Evolutionary conservation across 805 yeast species (phyloP).

Genomic region (Yarrowia porcina): DNA sequence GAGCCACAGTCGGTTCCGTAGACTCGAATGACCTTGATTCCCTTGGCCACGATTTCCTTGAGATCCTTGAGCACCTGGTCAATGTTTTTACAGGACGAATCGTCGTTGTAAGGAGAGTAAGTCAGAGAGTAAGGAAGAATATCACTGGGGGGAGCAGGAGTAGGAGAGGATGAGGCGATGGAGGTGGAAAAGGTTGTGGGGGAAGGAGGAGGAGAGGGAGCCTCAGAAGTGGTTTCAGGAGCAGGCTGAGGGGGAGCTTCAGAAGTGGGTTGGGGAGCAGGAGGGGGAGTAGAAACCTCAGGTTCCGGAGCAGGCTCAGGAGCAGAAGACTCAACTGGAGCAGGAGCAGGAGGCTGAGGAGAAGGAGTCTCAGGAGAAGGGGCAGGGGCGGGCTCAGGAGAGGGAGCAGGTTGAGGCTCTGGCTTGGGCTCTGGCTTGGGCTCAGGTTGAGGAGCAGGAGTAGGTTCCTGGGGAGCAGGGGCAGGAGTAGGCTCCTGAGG

Average conservation of each 20-base stretch:
- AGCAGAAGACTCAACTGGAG: neutral
- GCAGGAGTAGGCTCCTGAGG: neutral
- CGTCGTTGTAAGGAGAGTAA: constrained; percentile 62
- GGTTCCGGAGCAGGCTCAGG: neutral
- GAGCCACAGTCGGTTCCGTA: constrained; percentile 87
- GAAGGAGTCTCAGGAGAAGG: neutral
- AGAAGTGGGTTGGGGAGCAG: neutral
- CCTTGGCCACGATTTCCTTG: constrained; percentile 52
- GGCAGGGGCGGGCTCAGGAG: neutral
- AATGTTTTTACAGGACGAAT: constrained; percentile 62
- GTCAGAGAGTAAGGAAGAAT: constrained; percentile 38
- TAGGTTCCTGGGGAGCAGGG: neutral
- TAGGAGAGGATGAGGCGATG: neutral
- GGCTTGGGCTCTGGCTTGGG: neutral
- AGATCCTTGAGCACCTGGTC: constrained; percentile 58
- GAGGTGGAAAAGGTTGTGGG: neutral
- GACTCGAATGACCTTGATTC: constrained; percentile 64
- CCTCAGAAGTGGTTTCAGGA: neutral
- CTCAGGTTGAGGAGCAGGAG: neutral
- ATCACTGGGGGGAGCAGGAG: neutral
- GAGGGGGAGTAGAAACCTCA: neutral
- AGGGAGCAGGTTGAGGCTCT: neutral
- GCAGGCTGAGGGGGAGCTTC: neutral
- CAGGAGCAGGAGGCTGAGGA: neutral
- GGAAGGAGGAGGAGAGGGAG: neutral